Evolutionary conservation across 2,329 filamentous ascomycete species (phyloP).

Genomic region (Zymoseptoria passerinii): DNA sequence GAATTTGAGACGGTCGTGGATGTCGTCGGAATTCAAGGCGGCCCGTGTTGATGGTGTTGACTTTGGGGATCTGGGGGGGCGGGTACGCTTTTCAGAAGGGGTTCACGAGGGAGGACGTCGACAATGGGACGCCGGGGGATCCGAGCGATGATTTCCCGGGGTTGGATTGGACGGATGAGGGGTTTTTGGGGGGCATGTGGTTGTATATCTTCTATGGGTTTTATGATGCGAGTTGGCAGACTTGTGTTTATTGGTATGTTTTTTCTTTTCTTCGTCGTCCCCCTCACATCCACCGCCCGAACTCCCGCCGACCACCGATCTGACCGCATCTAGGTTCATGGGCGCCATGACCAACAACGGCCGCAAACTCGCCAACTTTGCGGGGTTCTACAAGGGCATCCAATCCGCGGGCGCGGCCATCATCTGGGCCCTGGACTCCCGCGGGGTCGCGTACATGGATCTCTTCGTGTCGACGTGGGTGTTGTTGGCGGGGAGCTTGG

Average conservation of each 20-base stretch:
- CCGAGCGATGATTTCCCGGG: neutral
- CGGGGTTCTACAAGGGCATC: conserved; percentile 83
- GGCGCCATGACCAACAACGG: conserved; percentile 86
- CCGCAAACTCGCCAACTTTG: conserved; percentile 84
- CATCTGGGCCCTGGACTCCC: conserved; percentile 61
- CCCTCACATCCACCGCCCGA: too few species aligned
- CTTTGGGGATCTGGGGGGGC: conserved; percentile 73
- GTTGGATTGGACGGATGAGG: conserved; percentile 58
- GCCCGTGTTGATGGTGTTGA: conserved; percentile 56
- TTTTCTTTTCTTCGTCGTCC: too few species aligned
- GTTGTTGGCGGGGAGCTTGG: conserved; percentile 61
- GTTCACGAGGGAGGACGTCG: conserved; percentile 41
- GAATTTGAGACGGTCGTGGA: conserved; percentile 73
- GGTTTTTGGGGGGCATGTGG: conserved; percentile 73
- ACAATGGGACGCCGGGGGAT: conserved; percentile 13
- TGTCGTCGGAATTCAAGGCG: too few species aligned
- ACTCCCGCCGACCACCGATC: too few species aligned
- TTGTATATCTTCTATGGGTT: conserved; percentile 86
- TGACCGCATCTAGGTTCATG: conserved; percentile 59
- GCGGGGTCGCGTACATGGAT: conserved; percentile 56
- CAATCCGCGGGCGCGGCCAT: conserved; percentile 77
- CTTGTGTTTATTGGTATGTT: conserved; percentile 66
- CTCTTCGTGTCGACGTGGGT: conserved; percentile 72
- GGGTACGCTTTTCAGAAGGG: conserved; percentile 69
- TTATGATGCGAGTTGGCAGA: conserved; percentile 86